phyloP scores from a whole-genome alignment of 352 stramenopile species.

The Pythium folliculosum region DNA sequence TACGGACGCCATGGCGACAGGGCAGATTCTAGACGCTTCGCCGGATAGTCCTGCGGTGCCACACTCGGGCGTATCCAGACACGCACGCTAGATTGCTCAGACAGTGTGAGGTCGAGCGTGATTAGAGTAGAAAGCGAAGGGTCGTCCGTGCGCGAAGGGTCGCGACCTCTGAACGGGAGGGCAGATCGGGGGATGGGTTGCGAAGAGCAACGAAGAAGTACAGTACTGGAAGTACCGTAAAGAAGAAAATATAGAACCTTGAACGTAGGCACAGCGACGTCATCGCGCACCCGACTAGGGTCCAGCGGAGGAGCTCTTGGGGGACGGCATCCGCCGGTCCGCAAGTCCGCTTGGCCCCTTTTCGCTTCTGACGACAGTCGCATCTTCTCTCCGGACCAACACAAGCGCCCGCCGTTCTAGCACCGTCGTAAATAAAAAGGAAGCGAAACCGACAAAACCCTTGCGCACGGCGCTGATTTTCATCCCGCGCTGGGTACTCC shows the following conservation, averaged over 20 bases:
- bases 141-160: conserved; percentile 7
- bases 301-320: background rate
- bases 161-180: conserved; percentile 13
- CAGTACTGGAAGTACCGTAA: background rate
- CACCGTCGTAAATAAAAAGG: too few species aligned
- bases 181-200: conserved; percentile 1
- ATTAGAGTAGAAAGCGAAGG: background rate
- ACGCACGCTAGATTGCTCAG: too few species aligned
- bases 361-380: conserved; percentile 13
- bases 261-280: background rate
- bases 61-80: too few species aligned
- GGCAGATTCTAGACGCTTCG: too few species aligned
- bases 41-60: too few species aligned
- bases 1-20: too few species aligned
- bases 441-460: conserved; percentile 6
- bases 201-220: background rate
- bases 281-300: too few species aligned
- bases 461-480: conserved; percentile 1
- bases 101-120: too few species aligned
- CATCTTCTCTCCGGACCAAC: conserved; percentile 4
- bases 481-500: background rate
- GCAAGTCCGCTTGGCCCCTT: background rate
- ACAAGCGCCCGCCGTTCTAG: background rate
- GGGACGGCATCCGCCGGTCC: background rate
- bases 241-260: conserved; percentile 14